Evolutionary conservation across 345 rosid genomes (phyloP).

Genomic region (Citrus unshiu): DNA sequence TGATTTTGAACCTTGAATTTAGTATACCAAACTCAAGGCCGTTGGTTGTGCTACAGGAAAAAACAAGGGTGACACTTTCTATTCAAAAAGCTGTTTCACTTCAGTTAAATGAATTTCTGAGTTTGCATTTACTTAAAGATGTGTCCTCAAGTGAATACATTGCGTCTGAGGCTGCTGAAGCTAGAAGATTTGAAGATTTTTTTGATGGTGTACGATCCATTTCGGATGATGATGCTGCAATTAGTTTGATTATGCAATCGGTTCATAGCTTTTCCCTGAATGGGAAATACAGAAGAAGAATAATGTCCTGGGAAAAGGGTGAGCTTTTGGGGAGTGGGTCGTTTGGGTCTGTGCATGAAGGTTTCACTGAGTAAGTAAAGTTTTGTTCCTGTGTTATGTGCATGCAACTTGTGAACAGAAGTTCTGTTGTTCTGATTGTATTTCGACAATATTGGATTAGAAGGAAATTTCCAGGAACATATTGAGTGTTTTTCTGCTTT

Average conservation of each 20-base stretch:
- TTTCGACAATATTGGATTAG: not conserved
- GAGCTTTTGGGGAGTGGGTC: slow-evolving; percentile 75
- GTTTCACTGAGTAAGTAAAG: slow-evolving; percentile 61
- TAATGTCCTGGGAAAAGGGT: slow-evolving; percentile 67
- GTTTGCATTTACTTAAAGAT: too few species aligned
- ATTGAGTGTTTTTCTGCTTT: not conserved
- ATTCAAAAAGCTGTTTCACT: too few species aligned
- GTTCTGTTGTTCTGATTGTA: too few species aligned
- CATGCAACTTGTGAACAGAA: too few species aligned
- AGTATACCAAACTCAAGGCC: not conserved
- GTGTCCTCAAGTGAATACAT: not conserved
- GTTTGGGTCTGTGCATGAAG: slow-evolving; percentile 80
- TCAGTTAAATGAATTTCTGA: not conserved
- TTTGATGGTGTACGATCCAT: not conserved
- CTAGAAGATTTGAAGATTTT: not conserved
- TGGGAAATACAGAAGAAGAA: slow-evolving; percentile 39
- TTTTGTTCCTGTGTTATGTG: too few species aligned
- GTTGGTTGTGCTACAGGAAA: not conserved
- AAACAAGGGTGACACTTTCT: too few species aligned
- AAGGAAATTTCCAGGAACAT: not conserved
- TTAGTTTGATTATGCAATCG: slow-evolving; percentile 11
- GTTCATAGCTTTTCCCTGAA: slow-evolving; percentile 56
- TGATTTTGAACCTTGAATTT: too few species aligned
- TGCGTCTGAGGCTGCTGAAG: not conserved
- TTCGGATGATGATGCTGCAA: not conserved